Conservation (phyloP, 2,329 filamentous ascomycete species). For the Trichoderma guizhouense region DNA sequence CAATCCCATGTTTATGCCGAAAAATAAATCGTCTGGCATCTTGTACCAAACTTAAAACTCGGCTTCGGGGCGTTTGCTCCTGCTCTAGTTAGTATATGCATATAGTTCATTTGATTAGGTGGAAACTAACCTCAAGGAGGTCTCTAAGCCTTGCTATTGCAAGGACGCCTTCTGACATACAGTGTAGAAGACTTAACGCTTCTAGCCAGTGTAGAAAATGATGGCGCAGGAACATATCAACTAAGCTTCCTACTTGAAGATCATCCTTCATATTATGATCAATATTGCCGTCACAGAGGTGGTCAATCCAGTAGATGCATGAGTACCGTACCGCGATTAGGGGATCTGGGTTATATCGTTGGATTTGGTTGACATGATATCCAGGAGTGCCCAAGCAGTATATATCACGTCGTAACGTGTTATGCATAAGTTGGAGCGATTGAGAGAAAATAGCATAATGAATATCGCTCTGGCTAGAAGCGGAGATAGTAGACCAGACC, state of each 20-base stretch:
- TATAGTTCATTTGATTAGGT: neutral
- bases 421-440: neutral
- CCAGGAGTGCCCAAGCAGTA: neutral
- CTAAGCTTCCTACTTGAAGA: neutral
- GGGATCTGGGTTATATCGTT: neutral
- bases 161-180: conserved; percentile 23
- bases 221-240: neutral
- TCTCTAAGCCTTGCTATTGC: conserved; percentile 10
- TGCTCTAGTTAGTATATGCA: neutral
- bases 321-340: neutral
- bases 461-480: neutral
- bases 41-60: neutral
- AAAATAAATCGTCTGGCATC: neutral
- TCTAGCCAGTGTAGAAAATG: conserved; percentile 41
- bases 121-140: neutral
- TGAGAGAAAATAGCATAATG: neutral
- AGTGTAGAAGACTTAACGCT: conserved; percentile 35
- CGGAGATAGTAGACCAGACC: neutral
- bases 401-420: neutral
- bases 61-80: neutral
- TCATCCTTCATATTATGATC: neutral
- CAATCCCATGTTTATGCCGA: neutral
- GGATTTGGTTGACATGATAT: neutral
- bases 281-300: neutral
- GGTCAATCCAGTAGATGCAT: neutral